Evolutionary conservation across 768 basidiomycete species (phyloP).

Genomic region (Rubroboletus satanas): DNA sequence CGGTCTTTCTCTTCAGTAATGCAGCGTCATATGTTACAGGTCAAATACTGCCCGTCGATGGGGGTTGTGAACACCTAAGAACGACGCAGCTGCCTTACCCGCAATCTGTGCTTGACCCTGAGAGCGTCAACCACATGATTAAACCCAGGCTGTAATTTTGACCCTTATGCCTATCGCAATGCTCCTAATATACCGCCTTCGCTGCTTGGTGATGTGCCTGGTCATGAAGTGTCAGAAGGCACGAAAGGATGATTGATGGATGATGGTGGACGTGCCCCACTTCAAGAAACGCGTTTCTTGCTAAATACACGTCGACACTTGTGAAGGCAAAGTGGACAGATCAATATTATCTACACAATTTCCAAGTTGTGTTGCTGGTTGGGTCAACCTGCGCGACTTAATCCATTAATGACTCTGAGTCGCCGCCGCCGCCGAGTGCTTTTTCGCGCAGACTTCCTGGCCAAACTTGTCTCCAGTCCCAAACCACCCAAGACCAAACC

Average conservation of each 20-base stretch:
- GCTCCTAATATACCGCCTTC: background rate
- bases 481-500: background rate
- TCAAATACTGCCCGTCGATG: conserved; percentile 70
- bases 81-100: conserved; percentile 56
- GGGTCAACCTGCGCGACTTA: no score
- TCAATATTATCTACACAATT: no score
- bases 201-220: background rate
- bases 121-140: conserved; percentile 46
- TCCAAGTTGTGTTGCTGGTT: no score
- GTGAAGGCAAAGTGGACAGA: no score
- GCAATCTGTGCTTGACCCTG: conserved; percentile 56
- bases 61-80: conserved; percentile 55
- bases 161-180: background rate
- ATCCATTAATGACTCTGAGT: no score
- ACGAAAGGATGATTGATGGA: background rate
- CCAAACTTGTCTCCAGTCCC: conserved; percentile 16
- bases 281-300: background rate
- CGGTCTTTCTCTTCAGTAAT: conserved; percentile 79
- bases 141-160: conserved; percentile 37
- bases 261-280: background rate
- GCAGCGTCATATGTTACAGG: conserved; percentile 77
- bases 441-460: no score
- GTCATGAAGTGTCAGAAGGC: background rate
- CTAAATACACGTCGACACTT: no score
- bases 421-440: no score